Evolutionary conservation across 2,329 filamentous ascomycete species (phyloP).

Genomic region (Samsoniella hepiali): DNA sequence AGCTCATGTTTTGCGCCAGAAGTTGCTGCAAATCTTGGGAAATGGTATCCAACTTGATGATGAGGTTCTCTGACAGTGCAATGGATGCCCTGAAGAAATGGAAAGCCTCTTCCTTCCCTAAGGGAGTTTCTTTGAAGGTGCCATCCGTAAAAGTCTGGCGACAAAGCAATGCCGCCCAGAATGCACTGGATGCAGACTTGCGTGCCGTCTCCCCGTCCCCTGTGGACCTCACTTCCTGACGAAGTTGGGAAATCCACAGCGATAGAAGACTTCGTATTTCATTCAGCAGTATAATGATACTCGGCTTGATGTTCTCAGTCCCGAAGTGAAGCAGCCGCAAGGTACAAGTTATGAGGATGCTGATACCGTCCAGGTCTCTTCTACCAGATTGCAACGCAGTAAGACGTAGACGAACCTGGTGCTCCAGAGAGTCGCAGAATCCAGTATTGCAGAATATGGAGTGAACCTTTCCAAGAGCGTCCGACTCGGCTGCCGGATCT

Average conservation of each 20-base stretch:
- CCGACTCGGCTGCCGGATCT: conserved; percentile 48
- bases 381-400: conserved; percentile 50
- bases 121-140: not conserved
- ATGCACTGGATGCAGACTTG: conserved; percentile 37
- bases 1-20: conserved; percentile 24
- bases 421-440: conserved; percentile 33
- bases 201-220: conserved; percentile 36
- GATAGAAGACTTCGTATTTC: conserved; percentile 34
- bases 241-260: conserved; percentile 48
- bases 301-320: not conserved
- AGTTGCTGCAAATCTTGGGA: conserved; percentile 13
- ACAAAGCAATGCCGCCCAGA: conserved; percentile 57
- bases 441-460: not conserved
- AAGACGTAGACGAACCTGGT: conserved; percentile 44
- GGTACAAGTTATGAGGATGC: conserved; percentile 50
- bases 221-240: conserved; percentile 40
- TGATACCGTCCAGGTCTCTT: conserved; percentile 58
- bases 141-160: conserved; percentile 33
- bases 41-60: conserved; percentile 21
- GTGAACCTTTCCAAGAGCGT: conserved; percentile 16
- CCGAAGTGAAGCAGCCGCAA: conserved; percentile 36
- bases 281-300: not conserved
- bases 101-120: conserved; percentile 10
- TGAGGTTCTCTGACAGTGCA: conserved; percentile 28
- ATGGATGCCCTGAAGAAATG: conserved; percentile 28